These are phyloP conservation scores for Guyanaporus albipodus DNA, from an alignment of 768 basidiomycete species.

Conservation along the genomic window DNA sequence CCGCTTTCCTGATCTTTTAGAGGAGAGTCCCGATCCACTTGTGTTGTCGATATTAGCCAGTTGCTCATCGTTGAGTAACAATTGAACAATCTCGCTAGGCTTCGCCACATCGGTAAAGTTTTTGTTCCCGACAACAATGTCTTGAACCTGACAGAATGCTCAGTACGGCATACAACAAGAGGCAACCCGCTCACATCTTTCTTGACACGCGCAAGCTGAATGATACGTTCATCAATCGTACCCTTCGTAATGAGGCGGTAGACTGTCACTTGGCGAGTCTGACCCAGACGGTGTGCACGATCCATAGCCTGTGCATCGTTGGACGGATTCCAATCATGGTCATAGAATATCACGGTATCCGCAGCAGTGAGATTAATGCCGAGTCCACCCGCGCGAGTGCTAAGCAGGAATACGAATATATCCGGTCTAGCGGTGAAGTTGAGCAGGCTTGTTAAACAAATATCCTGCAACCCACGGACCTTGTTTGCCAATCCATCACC, in stretches of 20 bases:
- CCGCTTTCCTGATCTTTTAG: conserved; percentile 35
- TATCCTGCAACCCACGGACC: conserved; percentile 45
- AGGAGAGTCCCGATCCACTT: conserved; percentile 34
- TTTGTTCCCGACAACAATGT: conserved; percentile 98
- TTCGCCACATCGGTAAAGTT: conserved; percentile 90
- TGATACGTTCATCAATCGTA: conserved; percentile 95
- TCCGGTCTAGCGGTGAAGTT: conserved; percentile 49
- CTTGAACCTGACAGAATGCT: conserved; percentile 71
- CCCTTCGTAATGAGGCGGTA: conserved; percentile 92
- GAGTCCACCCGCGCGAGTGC: conserved; percentile 93
- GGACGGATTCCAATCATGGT: conserved; percentile 64
- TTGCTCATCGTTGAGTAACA: conserved; percentile 93
- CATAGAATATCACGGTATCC: conserved; percentile 28
- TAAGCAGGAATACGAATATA: conserved; percentile 90
- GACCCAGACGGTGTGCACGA: conserved; percentile 92
- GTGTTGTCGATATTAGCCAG: conserved; percentile 64
- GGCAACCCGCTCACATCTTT: conserved; percentile 67
- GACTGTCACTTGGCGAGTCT: conserved; percentile 95
- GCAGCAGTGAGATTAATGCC: conserved; percentile 93
- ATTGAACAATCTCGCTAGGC: conserved; percentile 93
- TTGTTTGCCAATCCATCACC: conserved; percentile 99
- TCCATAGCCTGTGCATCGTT: conserved; percentile 99
- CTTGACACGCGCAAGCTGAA: conserved; percentile 93
- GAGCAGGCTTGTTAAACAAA: not conserved
- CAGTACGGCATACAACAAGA: not conserved